Evolutionary conservation across 164 flowering plant genomes (phyloP).

Genomic region (Sextonia rubra): DNA sequence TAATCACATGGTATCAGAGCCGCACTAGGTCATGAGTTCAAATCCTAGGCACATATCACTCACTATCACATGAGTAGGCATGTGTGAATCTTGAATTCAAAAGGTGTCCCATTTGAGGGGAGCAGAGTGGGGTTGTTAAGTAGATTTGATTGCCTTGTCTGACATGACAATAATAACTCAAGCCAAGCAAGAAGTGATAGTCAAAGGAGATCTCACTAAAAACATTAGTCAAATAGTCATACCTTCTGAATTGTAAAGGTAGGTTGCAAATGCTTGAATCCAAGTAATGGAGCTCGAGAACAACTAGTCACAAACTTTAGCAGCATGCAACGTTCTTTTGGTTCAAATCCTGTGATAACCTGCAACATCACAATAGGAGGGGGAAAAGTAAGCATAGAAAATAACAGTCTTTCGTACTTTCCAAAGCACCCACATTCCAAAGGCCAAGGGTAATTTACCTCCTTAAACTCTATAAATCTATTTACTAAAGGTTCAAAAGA

Average conservation of each 20-base stretch:
- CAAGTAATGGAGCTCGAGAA: conserved; percentile 93
- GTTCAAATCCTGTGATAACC: conserved; percentile 78
- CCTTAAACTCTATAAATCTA: too few species aligned
- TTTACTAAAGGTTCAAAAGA: background rate
- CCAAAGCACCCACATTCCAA: background rate
- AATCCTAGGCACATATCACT: too few species aligned
- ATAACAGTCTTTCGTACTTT: background rate
- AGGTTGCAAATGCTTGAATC: conserved; percentile 96
- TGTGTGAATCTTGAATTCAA: too few species aligned
- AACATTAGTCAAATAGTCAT: conserved; percentile 6
- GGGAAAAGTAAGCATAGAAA: background rate
- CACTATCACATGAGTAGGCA: too few species aligned
- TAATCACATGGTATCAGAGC: too few species aligned
- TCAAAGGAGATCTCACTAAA: background rate
- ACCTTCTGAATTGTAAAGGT: conserved; percentile 95
- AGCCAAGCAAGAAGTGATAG: background rate
- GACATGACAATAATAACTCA: background rate
- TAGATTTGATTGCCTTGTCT: too few species aligned
- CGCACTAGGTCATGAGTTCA: too few species aligned
- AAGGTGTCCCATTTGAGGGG: too few species aligned
- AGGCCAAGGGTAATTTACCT: too few species aligned
- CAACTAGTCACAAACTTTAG: conserved; percentile 98
- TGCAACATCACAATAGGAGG: conserved; percentile 19
- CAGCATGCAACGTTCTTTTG: conserved; percentile 82
- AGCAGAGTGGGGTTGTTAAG: too few species aligned